Evolutionary conservation across 768 basidiomycete genomes (phyloP), one percentile per base, ranked within the genome.

Genomic region (Gautieria morchelliformis): DNA sequence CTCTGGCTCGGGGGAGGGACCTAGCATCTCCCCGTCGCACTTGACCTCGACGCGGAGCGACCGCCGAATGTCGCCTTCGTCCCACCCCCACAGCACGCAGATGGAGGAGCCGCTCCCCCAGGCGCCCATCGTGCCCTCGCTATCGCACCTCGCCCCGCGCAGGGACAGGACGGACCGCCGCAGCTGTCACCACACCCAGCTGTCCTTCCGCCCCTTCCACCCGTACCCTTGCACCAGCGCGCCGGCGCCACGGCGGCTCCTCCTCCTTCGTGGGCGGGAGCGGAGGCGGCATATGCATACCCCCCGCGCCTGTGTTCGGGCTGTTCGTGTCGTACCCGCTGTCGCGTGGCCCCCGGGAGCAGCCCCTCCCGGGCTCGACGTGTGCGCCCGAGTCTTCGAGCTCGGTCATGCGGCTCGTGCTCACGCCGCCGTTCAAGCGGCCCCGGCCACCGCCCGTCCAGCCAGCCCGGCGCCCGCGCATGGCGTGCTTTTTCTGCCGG

Each of bases 401-500:
- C 17, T 32, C 27, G 5, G 55, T 56, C 4, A 56, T 56, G 55
- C 42, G 55, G 19, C 44, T 56, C 17, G 55, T 56, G 27, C 22
- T 56, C 27, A 35, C 55, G 27, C 55, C 55, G 39, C 53, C 53
- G 39, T 20, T 30, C 24, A n/a, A n/a, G 14, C 37, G 37, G 8
- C 20, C 22, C 15, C 19, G 2, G 11, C 40, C n/a, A 30, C 19
- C 44, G 9, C 55, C 41, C 14, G 10, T 20, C 30, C 12, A 22
- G 3, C 30, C 46, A 5, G 12, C 44, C 11, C 44, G 32, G 10
- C 42, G 55, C 60, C 83, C 83, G 15, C 75, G 78, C 3, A 71
- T 84, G 1, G 83, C 83, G 1, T 84, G 83, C 60, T 69, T 82
- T 6, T 85, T 85, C 63, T 85, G 83, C 64, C 74, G 83, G 41